Percentiles rank a stretch among this genome's conserved stretches.
Evolutionary conservation across 2,329 filamentous ascomycete species (phyloP).

Genomic region (Aspergillus proliferans): DNA sequence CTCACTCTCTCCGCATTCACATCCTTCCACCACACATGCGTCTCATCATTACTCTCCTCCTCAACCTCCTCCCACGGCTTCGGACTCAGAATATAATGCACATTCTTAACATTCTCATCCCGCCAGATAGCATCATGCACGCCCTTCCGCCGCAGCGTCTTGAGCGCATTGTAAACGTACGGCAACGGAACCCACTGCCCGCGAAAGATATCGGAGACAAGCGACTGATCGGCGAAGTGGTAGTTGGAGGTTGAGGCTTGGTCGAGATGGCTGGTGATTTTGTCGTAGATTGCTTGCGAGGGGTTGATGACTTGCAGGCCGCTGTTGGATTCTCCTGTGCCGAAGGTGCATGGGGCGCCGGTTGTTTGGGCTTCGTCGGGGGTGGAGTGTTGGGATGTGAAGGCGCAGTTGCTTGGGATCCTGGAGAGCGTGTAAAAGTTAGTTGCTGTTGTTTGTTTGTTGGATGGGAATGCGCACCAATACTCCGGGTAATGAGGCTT

Average conservation of each 20-base stretch:
- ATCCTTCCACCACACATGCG: no score
- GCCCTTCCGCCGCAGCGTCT: constrained; percentile 46
- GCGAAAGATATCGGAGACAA: constrained; percentile 48
- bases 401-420: constrained; percentile 56
- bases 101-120: constrained; percentile 6
- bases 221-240: not conserved
- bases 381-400: constrained; percentile 50
- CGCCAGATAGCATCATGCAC: constrained; percentile 10
- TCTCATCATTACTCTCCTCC: no score
- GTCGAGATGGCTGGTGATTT: no score
- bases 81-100: constrained; percentile 12
- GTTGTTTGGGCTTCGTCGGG: constrained; percentile 47
- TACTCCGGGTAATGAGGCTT: constrained; percentile 71
- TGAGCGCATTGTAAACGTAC: constrained; percentile 58
- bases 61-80: constrained; percentile 9
- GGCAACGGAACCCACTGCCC: constrained; percentile 52
- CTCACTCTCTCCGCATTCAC: no score
- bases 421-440: constrained; percentile 7
- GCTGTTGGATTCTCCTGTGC: constrained; percentile 55
- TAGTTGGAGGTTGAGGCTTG: no score
- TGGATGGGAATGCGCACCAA: constrained; percentile 47
- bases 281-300: constrained; percentile 42
- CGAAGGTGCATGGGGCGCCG: constrained; percentile 46
- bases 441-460: not conserved
- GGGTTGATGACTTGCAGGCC: constrained; percentile 59